A percentile compares a stretch with the other conserved stretches of the same genome.
phyloP scores from a whole-genome alignment of 371 early-diverging fungal species.

The Mucor irregularis region DNA sequence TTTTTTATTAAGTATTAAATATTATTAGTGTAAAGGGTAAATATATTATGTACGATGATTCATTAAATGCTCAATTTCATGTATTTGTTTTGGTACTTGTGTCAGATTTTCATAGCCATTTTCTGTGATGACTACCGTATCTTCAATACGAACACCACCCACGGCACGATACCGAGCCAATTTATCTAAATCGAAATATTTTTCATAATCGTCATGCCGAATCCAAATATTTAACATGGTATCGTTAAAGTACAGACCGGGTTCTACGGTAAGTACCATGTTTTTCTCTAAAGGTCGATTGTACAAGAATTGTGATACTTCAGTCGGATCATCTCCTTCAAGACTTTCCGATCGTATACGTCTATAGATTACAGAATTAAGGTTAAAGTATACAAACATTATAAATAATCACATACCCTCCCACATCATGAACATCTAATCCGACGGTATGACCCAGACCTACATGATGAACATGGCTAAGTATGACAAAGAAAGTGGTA shows the following conservation, averaged over 20 bases:
- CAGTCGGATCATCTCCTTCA: not conserved
- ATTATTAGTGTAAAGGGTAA: no score
- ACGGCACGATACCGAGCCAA: constrained; percentile 66
- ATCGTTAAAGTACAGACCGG: constrained; percentile 75
- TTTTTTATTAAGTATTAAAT: no score
- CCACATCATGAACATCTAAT: constrained; percentile 82
- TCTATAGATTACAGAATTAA: not conserved
- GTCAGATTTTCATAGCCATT: constrained; percentile 76
- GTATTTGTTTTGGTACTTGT: constrained; percentile 65
- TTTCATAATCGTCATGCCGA: constrained; percentile 51
- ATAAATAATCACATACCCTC: constrained; percentile 57
- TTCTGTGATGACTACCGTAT: constrained; percentile 77
- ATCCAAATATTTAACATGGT: constrained; percentile 48
- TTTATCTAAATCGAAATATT: constrained; percentile 67
- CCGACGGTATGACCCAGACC: constrained; percentile 61
- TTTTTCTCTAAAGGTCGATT: constrained; percentile 60
- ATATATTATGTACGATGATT: not conserved
- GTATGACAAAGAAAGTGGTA: not conserved
- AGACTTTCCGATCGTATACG: not conserved
- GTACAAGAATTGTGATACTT: constrained; percentile 8
- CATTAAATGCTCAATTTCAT: constrained; percentile 68
- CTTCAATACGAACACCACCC: constrained; percentile 94
- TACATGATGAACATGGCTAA: constrained; percentile 2
- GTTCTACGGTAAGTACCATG: constrained; percentile 93
- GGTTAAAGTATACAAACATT: not conserved